phyloP scores from a whole-genome alignment of 495 filamentous ascomycete genomes.

The Pseudevernia furfuracea region DNA sequence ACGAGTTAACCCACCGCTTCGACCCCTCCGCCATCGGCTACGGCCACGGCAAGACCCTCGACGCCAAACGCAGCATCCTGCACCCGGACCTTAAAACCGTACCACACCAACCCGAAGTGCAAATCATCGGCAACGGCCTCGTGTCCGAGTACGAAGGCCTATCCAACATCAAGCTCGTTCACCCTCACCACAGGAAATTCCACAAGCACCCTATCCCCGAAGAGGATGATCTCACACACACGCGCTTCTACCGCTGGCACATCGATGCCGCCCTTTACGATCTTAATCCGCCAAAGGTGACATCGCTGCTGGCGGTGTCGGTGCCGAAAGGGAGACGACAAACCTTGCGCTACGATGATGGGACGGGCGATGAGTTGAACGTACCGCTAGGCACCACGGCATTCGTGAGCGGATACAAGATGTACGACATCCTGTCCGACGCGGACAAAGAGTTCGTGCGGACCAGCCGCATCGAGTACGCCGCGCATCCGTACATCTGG shows the following conservation, averaged over 20 bases:
- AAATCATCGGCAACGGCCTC: conserved; percentile 67
- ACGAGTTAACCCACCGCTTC: conserved; percentile 60
- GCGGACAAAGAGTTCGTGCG: conserved; percentile 59
- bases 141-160: conserved; percentile 60
- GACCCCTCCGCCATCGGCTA: conserved; percentile 56
- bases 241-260: conserved; percentile 72
- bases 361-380: conserved; percentile 55
- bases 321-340: conserved; percentile 59
- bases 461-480: conserved; percentile 60
- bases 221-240: conserved; percentile 56
- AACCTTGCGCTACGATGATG: conserved; percentile 62
- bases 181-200: conserved; percentile 69
- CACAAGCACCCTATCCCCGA: conserved; percentile 56
- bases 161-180: conserved; percentile 54
- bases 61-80: conserved; percentile 58
- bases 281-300: conserved; percentile 60
- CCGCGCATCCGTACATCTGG: conserved; percentile 72
- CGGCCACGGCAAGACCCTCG: conserved; percentile 64
- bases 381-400: conserved; percentile 71
- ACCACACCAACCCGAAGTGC: conserved; percentile 69
- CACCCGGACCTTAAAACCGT: conserved; percentile 73
- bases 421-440: conserved; percentile 54
- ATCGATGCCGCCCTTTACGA: conserved; percentile 72
- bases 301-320: conserved; percentile 57
- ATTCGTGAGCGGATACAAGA: conserved; percentile 58